phyloP scores from a whole-genome alignment of 306 rosid species.

The Datisca glomerata region DNA sequence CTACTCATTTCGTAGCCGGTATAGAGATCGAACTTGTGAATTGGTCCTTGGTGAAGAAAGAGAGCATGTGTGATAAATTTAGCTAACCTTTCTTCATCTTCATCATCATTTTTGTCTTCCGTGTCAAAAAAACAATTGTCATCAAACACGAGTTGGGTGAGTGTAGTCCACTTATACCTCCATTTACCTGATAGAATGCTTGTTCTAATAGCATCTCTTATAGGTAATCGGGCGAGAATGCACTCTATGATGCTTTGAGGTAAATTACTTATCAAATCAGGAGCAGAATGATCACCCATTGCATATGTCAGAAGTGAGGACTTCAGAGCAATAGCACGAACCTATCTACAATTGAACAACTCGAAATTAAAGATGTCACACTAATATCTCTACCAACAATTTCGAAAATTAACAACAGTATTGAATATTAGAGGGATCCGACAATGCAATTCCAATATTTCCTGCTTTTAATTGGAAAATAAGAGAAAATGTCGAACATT shows the following conservation, averaged over 20 bases:
- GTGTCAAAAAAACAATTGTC: conserved; percentile 34
- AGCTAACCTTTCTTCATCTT: conserved; percentile 26
- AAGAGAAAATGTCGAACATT: no score
- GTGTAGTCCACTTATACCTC: conserved; percentile 70
- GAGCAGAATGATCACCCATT: conserved; percentile 43
- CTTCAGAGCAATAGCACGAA: not conserved
- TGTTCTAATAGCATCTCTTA: conserved; percentile 68
- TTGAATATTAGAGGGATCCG: no score
- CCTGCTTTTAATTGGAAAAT: no score
- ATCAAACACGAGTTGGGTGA: conserved; percentile 65
- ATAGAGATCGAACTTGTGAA: conserved; percentile 70
- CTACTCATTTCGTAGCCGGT: conserved; percentile 43
- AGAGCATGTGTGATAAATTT: conserved; percentile 53
- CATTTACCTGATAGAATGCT: conserved; percentile 72
- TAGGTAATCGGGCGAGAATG: conserved; percentile 48
- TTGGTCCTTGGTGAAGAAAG: conserved; percentile 84
- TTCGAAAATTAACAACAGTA: no score
- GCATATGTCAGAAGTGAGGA: not conserved
- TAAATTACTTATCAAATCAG: conserved; percentile 66
- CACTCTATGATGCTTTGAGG: conserved; percentile 80
- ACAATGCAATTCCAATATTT: no score
- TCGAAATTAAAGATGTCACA: no score
- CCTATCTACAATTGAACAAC: no score
- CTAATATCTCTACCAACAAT: no score
- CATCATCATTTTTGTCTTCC: no score